Evolutionary conservation across 23 red algal genomes (phyloP), one percentile per base, ranked within the genome.

Genomic region (Gracilaria gracilis): DNA sequence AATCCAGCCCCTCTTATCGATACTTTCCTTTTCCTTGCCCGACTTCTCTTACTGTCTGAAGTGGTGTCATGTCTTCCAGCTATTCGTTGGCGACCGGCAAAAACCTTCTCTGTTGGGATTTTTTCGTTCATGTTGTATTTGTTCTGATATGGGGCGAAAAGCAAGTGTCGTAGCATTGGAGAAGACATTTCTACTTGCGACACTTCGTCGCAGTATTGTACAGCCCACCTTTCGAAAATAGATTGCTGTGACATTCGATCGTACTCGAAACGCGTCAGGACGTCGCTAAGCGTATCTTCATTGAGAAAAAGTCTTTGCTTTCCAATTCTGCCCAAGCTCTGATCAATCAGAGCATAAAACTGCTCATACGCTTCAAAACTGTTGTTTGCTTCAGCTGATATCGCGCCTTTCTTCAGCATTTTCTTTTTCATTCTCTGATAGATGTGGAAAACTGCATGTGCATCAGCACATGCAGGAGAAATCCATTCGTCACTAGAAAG

Each of bases 211-310:
- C 50, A 92, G 39, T 78, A 62, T 1, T 34, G 47, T 24, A 50
- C 13, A 29, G 91, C 91, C 95, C 95, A 97, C 5, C 40, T 80
- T 15, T 79, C 74, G 93, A 97, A 97, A n/a, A 77, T 31, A 11
- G 72, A 46, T 31, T 51, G 72, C n/a, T 77, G n/a, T 12, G 38
- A 46, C 27, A 3, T 25, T 0, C 72, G n/a, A 29, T 77, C 72
- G 9, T 51, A 25, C 15, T 77, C 72, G 42, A 77, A 77, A 51
- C 72, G 23, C n/a, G 2, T 48, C 4, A 49, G 12, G 8, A 77
- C 27, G 27, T 77, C 34, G 20, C 9, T 6, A 46, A 49, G 23
- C 40, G 19, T 6, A 14, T 49, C 72, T 5, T 51, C 25, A 37
- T 50, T 23, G 3, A 77, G n/a, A 49, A 49, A 51, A 49, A 77